phyloP scores from a whole-genome alignment of 2,329 filamentous ascomycete species.

The Parascedosporium putredinis region DNA sequence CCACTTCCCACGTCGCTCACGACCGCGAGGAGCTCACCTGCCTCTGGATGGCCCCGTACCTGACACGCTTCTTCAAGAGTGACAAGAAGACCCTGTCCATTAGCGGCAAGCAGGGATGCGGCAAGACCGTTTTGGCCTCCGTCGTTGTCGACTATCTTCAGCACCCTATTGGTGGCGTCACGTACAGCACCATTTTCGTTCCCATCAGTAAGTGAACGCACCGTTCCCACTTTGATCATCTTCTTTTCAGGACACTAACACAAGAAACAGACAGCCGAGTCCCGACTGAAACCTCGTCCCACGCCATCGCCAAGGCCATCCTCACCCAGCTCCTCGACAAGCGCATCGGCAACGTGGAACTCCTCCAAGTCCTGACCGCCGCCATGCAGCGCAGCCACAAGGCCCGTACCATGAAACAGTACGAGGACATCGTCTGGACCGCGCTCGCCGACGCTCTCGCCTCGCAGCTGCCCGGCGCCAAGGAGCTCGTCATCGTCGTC shows the following conservation, averaged over 20 bases:
- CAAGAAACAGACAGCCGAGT: slow-evolving; percentile 18
- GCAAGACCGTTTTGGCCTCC: slow-evolving; percentile 26
- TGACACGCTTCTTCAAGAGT: slow-evolving; percentile 14
- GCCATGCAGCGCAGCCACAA: slow-evolving; percentile 18
- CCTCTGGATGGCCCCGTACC: slow-evolving; percentile 14
- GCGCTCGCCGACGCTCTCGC: slow-evolving; percentile 20
- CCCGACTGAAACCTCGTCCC: slow-evolving; percentile 19
- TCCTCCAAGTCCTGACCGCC: slow-evolving; percentile 23
- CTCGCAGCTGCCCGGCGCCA: slow-evolving; percentile 18
- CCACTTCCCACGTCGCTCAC: slow-evolving; percentile 12
- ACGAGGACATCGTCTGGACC: slow-evolving; percentile 25
- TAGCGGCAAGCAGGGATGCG: slow-evolving; percentile 23
- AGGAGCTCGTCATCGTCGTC: slow-evolving; percentile 25
- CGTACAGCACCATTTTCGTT: slow-evolving; percentile 23
- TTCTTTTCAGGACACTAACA: too few species aligned
- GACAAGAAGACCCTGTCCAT: slow-evolving; percentile 12
- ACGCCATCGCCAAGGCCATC: slow-evolving; percentile 23
- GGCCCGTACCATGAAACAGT: slow-evolving; percentile 16
- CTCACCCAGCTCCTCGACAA: slow-evolving; percentile 25
- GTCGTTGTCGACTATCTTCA: slow-evolving; percentile 28
- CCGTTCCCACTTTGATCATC: too few species aligned
- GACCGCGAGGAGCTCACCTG: slow-evolving; percentile 17
- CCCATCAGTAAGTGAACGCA: slow-evolving; percentile 21
- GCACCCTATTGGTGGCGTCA: slow-evolving; percentile 22
- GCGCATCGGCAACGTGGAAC: slow-evolving; percentile 26